These are phyloP conservation scores for Quercus agrifolia DNA, from an alignment of 306 rosid genomes.

Conservation along the genomic window DNA sequence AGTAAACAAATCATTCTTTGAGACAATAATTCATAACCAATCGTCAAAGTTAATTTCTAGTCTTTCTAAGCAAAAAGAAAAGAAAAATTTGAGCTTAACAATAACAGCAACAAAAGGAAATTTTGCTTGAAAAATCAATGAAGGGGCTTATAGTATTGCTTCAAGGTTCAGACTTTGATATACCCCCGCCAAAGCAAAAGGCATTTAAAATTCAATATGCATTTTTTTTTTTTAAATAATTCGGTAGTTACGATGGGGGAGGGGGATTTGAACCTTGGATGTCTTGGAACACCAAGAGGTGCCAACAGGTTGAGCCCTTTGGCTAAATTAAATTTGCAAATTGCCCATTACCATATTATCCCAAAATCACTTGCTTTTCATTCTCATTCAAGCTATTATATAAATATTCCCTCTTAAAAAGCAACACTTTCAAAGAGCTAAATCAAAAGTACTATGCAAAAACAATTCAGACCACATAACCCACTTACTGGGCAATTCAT, in stretches of 20 bases:
- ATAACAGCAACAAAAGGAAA: not conserved
- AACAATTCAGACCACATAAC: too few species aligned
- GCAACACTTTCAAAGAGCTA: not conserved
- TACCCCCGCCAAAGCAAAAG: not conserved
- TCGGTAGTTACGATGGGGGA: too few species aligned
- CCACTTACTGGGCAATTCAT: too few species aligned
- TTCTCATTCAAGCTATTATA: not conserved
- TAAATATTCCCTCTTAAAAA: not conserved
- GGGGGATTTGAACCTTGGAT: too few species aligned
- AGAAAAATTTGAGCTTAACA: not conserved
- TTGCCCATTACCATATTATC: not conserved
- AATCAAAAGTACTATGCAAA: not conserved
- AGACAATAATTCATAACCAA: not conserved
- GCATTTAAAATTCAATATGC: not conserved
- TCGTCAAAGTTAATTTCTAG: not conserved
- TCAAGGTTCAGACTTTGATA: not conserved
- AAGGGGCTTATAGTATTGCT: too few species aligned
- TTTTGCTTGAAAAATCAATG: not conserved
- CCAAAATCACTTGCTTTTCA: not conserved
- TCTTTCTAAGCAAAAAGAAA: not conserved
- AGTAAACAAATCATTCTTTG: not conserved
- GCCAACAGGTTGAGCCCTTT: too few species aligned
- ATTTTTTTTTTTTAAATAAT: not conserved
- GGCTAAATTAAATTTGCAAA: too few species aligned
- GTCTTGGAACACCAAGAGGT: too few species aligned